Evolutionary conservation across 805 yeast genomes (phyloP), one percentile per base, ranked within the genome.

Genomic region (baker's yeast (Saccharomyces cerevisiae)): DNA sequence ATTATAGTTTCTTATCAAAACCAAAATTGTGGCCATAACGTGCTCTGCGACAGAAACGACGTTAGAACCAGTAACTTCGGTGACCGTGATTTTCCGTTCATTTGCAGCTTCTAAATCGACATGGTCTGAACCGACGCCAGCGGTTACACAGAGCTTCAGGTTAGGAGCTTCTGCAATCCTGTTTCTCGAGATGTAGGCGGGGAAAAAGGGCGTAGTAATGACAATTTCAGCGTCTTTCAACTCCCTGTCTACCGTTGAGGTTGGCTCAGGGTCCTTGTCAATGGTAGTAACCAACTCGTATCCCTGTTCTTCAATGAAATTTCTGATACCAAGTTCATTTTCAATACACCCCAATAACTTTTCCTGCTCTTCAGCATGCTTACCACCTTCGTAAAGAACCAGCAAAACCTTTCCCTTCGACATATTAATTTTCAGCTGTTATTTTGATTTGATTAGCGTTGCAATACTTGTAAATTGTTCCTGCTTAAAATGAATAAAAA

Each of bases 71-170:
- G 95, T 87, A 53, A 87, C 94, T 72, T 87, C 94, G 14, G 87
- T 69, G 21, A 87, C 94, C 17, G 85, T 77, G 64, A 87, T 80
- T 57, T 80, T 78, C 56, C 74, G 73, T 59, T 79, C 82, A 61
- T 82, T 80, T 59, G 88, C 74, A 61, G 86, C 86, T 60, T 78
- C 78, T 62, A 87, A 76, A 65, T 86, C 92, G 58, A 86, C 76
- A 70, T 87, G 94, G 68, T 87, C 94, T 22, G 89, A 83, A 11
- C 95, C 95, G 56, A 87, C 90, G 62, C 94, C 95, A 9, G 95
- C 95, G 50, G 91, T 87, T 61, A 85, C 76, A 56, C 83, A 74
- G 51, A 84, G 66, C 74, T 85, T 85, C 70, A 87, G 77, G 52
- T 84, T 85, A 68, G 83, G 82, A 32, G 92, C 91, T 65, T 79